Conservation (phyloP, 1,284 basidiomycete genomes). For the Malassezia caprae region DNA sequence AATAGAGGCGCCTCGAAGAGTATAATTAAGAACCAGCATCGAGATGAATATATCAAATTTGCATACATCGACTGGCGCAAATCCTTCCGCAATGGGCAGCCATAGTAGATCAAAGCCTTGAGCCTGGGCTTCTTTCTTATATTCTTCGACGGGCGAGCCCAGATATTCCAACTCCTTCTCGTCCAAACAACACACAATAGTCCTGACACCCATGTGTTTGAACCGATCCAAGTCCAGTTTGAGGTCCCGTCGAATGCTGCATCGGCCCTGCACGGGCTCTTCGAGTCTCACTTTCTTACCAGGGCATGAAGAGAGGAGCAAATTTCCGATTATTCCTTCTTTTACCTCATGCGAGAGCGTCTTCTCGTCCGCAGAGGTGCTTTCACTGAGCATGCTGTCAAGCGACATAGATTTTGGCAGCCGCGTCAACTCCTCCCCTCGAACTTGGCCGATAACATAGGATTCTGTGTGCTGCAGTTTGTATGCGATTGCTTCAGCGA, state of each 20-base stretch:
- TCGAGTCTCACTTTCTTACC: constrained; percentile 86
- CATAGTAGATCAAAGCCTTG: constrained; percentile 68
- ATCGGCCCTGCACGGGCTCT: constrained; percentile 69
- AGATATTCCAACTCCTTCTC: constrained; percentile 73
- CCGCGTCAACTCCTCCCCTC: constrained; percentile 30
- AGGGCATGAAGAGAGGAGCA: constrained; percentile 82
- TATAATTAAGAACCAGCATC: constrained; percentile 63
- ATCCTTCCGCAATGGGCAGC: constrained; percentile 77
- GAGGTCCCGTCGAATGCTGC: constrained; percentile 74
- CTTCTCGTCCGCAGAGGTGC: neutral
- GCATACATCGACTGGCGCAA: constrained; percentile 68
- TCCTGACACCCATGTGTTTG: constrained; percentile 64
- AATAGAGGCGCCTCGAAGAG: constrained; percentile 63
- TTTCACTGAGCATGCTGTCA: constrained; percentile 2
- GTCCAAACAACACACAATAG: constrained; percentile 77
- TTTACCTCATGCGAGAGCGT: neutral
- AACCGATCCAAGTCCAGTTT: constrained; percentile 67
- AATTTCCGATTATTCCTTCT: constrained; percentile 61
- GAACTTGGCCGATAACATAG: constrained; percentile 19
- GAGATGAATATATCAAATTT: constrained; percentile 70
- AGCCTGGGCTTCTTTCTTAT: constrained; percentile 57
- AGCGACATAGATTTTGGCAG: constrained; percentile 27
- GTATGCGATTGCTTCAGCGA: constrained; percentile 1
- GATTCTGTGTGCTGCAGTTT: constrained; percentile 14
- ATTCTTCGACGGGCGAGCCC: constrained; percentile 72